Evolutionary conservation across 1,284 basidiomycete species (phyloP).

Genomic region (Tylopilus sp.): DNA sequence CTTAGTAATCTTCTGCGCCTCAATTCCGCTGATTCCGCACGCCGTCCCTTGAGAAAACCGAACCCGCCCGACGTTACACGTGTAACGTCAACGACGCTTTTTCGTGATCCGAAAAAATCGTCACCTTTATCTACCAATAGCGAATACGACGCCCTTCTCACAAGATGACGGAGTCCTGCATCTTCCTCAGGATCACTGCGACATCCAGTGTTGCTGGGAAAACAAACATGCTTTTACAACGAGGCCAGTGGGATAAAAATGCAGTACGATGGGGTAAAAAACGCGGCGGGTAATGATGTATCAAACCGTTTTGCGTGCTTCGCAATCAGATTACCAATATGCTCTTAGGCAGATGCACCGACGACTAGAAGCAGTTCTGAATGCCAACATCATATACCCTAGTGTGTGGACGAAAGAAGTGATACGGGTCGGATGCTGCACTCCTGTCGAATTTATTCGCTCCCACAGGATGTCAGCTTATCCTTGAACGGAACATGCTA

Average conservation of each 20-base stretch:
- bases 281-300: no score
- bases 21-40: neutral
- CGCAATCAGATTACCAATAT: no score
- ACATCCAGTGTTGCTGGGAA: neutral
- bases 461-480: neutral
- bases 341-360: no score
- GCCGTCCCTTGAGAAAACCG: neutral
- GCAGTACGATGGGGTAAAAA: no score
- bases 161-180: conserved; percentile 1
- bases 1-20: conserved; percentile 9
- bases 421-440: neutral
- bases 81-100: conserved; percentile 24
- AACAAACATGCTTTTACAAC: no score
- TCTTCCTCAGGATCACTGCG: neutral
- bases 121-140: conserved; percentile 1
- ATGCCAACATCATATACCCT: neutral
- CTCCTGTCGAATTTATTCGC: neutral
- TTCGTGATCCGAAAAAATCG: conserved; percentile 2
- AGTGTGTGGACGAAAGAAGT: neutral
- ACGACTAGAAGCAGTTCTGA: neutral
- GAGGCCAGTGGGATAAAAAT: no score
- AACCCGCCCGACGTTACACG: conserved; percentile 27
- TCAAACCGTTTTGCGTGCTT: no score
- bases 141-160: neutral
- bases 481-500: neutral